These are phyloP conservation scores for Botrytis pseudocinerea DNA, from an alignment of 2,329 filamentous ascomycete genomes.

Conservation along the genomic window DNA sequence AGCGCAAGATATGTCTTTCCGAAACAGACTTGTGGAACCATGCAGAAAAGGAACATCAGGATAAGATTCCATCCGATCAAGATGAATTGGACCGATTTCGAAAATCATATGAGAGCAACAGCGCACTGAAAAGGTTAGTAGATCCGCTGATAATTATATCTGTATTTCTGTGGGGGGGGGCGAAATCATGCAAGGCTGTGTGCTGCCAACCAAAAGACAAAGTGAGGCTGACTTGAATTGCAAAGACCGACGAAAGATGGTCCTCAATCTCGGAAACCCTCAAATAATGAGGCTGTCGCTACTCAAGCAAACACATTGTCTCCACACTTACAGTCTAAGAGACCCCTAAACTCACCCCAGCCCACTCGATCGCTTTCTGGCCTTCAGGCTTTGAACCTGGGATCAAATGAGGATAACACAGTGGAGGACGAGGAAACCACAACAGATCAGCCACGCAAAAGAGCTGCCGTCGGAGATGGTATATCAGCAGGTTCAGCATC, in stretches of 20 bases:
- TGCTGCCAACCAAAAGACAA: not conserved
- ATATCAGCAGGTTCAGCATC: conserved; percentile 36
- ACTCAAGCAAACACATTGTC: conserved; percentile 25
- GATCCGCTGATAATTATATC: not conserved
- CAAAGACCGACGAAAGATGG: conserved; percentile 30
- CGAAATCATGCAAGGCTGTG: conserved; percentile 1
- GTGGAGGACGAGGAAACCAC: conserved; percentile 34
- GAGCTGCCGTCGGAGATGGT: conserved; percentile 36
- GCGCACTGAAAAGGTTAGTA: conserved; percentile 27
- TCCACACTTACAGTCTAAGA: conserved; percentile 24
- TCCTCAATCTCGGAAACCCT: conserved; percentile 25
- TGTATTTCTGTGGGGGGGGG: not conserved
- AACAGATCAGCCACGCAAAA: conserved; percentile 33
- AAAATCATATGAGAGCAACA: conserved; percentile 25
- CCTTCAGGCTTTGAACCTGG: conserved; percentile 32
- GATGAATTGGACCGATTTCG: conserved; percentile 24
- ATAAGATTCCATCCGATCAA: conserved; percentile 27
- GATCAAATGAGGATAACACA: conserved; percentile 28
- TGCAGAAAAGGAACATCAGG: conserved; percentile 25
- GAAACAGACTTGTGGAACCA: conserved; percentile 32
- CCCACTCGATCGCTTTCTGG: conserved; percentile 28
- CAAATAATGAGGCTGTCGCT: conserved; percentile 21
- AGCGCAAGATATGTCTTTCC: conserved; percentile 27
- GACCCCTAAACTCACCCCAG: conserved; percentile 24
- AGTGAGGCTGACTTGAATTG: conserved; percentile 27